Conservation (phyloP, 306 rosid species). For the peach (Prunus persica) region Prunus_persica_NCBIv2 NC_034009.1:35823001-35823500, state of each 20-base stretch:
- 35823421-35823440: conserved; percentile 72
- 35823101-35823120: not conserved
- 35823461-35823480: conserved; percentile 1
- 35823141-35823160: conserved; percentile 19
- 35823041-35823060: not conserved
- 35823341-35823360: conserved; percentile 95
- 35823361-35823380: conserved; percentile 78
- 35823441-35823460: conserved; percentile 49
- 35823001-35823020: not conserved
- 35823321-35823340: conserved; percentile 9
- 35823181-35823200: conserved; percentile 83
- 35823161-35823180: conserved; percentile 96
- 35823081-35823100: not conserved
- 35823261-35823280: not conserved
- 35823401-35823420: conserved; percentile 94
- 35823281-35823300: conserved; percentile 1
- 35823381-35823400: conserved; percentile 89
- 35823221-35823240: conserved; percentile 16
- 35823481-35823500: conserved; percentile 8
- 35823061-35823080: not conserved
- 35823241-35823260: conserved; percentile 9
- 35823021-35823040: not conserved
- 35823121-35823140: not conserved
- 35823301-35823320: not conserved
- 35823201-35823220: conserved; percentile 16